These are phyloP conservation scores for Trichoderma sp. DNA, from an alignment of 2,329 filamentous ascomycete species.

Conservation along the genomic window DNA sequence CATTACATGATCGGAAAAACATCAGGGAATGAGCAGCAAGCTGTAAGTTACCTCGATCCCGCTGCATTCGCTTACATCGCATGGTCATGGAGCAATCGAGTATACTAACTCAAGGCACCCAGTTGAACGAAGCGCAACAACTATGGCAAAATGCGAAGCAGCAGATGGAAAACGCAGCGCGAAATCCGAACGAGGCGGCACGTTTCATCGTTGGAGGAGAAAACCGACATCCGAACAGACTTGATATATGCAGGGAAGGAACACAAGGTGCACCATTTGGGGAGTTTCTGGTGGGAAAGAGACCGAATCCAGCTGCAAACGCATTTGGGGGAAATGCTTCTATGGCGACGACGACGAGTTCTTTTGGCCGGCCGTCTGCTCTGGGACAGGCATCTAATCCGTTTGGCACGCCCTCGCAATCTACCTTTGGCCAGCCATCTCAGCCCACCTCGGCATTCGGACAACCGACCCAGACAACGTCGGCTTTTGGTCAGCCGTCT, in stretches of 20 bases:
- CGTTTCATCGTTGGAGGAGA: constrained; percentile 67
- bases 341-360: constrained; percentile 31
- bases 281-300: constrained; percentile 47
- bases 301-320: constrained; percentile 31
- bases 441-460: constrained; percentile 43
- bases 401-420: constrained; percentile 41
- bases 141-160: constrained; percentile 66
- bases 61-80: background rate
- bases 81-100: background rate
- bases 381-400: constrained; percentile 37
- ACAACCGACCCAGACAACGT: constrained; percentile 36
- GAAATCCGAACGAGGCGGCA: constrained; percentile 70
- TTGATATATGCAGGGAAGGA: constrained; percentile 60
- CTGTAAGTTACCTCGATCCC: constrained; percentile 42
- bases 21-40: constrained; percentile 59
- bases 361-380: constrained; percentile 43
- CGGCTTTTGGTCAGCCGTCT: constrained; percentile 44
- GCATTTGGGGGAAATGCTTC: constrained; percentile 36
- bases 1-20: constrained; percentile 66
- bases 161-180: constrained; percentile 71
- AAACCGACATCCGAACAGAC: constrained; percentile 74
- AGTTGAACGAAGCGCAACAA: constrained; percentile 62
- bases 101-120: background rate
- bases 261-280: constrained; percentile 48
- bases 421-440: constrained; percentile 35